Percentiles rank a stretch among this genome's conserved stretches.
These are phyloP conservation scores for Penicillium sp. DNA, from an alignment of 2,329 filamentous ascomycete species.

Conservation along the genomic window DNA sequence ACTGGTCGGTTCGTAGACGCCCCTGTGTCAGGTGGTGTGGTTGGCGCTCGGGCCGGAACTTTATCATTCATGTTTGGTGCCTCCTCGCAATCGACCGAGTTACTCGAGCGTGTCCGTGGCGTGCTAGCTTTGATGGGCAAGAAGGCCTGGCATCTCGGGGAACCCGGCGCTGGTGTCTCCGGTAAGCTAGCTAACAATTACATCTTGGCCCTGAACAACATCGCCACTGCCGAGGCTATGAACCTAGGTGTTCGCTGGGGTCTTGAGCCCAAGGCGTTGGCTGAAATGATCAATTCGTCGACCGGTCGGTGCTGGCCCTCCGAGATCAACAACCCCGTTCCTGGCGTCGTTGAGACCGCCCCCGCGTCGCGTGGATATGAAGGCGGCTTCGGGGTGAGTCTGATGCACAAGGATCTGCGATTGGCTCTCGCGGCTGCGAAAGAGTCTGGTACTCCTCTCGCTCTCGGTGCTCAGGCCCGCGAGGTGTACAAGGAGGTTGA, in stretches of 20 bases:
- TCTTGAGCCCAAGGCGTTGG: constrained; percentile 67
- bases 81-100: constrained; percentile 45
- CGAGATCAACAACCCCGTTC: constrained; percentile 93
- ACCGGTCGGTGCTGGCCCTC: constrained; percentile 96
- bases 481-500: constrained; percentile 70
- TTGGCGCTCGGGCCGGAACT: constrained; percentile 83
- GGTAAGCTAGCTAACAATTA: constrained; percentile 98
- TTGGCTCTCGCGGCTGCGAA: constrained; percentile 72
- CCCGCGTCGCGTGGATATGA: constrained; percentile 75
- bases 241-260: constrained; percentile 66
- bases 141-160: constrained; percentile 81
- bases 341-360: constrained; percentile 74
- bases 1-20: constrained; percentile 86
- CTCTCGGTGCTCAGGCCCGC: constrained; percentile 63
- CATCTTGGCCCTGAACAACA: constrained; percentile 90
- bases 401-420: constrained; percentile 80
- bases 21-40: constrained; percentile 94
- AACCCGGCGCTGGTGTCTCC: constrained; percentile 80
- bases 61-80: constrained; percentile 95
- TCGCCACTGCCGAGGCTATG: constrained; percentile 68
- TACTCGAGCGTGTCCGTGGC: constrained; percentile 66
- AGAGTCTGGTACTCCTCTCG: constrained; percentile 67
- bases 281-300: constrained; percentile 86
- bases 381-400: constrained; percentile 73
- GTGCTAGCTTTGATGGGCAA: constrained; percentile 82